phyloP scores from a whole-genome alignment of 768 basidiomycete genomes.

The Russula foetens region DNA sequence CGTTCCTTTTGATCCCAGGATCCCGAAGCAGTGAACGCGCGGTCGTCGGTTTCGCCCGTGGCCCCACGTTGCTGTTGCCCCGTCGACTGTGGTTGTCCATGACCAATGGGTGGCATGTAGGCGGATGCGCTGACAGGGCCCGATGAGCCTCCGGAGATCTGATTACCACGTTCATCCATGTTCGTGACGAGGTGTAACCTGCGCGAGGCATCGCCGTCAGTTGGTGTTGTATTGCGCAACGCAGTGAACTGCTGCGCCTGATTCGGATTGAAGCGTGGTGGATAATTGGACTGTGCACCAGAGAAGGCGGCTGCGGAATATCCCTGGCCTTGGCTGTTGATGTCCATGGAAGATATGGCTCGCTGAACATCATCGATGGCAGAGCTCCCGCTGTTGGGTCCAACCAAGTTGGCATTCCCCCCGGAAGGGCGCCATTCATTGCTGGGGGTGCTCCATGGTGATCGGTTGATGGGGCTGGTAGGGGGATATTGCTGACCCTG shows the following conservation, averaged over 20 bases:
- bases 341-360: conserved; percentile 62
- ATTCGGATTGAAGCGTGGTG: conserved; percentile 54
- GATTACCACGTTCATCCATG: conserved; percentile 56
- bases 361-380: conserved; percentile 71
- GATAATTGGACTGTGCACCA: conserved; percentile 48
- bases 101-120: conserved; percentile 37
- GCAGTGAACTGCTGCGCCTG: conserved; percentile 37
- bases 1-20: conserved; percentile 66
- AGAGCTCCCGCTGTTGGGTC: conserved; percentile 25
- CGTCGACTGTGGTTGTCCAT: conserved; percentile 31
- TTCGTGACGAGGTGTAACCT: conserved; percentile 56
- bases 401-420: conserved; percentile 25
- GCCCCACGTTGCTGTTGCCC: conserved; percentile 23
- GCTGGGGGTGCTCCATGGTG: conserved; percentile 54
- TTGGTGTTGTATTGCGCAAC: conserved; percentile 34
- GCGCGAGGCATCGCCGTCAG: conserved; percentile 31
- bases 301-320: conserved; percentile 25
- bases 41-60: conserved; percentile 26
- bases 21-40: conserved; percentile 31
- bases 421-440: conserved; percentile 52
- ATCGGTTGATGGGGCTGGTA: conserved; percentile 51
- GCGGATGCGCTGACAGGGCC: conserved; percentile 45
- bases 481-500: conserved; percentile 37
- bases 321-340: conserved; percentile 33
- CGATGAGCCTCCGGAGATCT: conserved; percentile 31